Base-by-base conservation (phyloP, 1,284 basidiomycete genomes). In the Leccinum pachyderme region DNA sequence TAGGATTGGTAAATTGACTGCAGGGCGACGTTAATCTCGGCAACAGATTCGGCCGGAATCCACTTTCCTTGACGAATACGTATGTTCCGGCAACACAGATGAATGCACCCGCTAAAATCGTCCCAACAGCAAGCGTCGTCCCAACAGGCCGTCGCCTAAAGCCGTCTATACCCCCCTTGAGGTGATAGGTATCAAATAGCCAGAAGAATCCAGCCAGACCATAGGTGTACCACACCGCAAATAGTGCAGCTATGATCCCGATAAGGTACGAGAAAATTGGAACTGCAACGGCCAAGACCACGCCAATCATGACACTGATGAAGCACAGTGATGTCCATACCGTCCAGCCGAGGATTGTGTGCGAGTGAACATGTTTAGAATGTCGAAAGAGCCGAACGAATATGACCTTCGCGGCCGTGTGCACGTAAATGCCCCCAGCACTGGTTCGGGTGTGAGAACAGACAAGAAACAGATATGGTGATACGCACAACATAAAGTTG, bases 371-470 rank as follows among this genome's bases (percentile, higher is more conserved):
- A 64, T 88, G 86, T 13, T 70, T 69, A 7, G 81, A 77, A 56
- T 77, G 75, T n/a, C 83, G 77, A 63, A 87, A 81, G 52, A 81
- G 60, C 9, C 84, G 77, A 53, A 87, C 75, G 62, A 87, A 86
- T 47, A 86, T 62, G 45, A 83, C 77, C 64, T 86, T 86, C 27
- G 82, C 80, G 5, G 81, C 77, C 1, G 79, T 76, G 63, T 84
- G 81, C 13, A 75, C 67, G 62, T 78, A 82, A 9, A 83, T 64
- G 7, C 73, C 74, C 5, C 75, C 77, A 11, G 79, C 73, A 39
- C 79, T 81, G 57, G 24, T 13, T 41, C 29, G 4, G 25, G 13
- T 47, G 41, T 13, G 22, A 35, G n/a, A 5, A 57, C 44, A 15
- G 33, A 25, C 37, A 39, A 28, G 27, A 28, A 52, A 45, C 13